A percentile compares a stretch with the other conserved stretches of the same genome.
Evolutionary conservation across 305 asterid genomes (phyloP).

Genomic region (Solanum hybrid): DNA sequence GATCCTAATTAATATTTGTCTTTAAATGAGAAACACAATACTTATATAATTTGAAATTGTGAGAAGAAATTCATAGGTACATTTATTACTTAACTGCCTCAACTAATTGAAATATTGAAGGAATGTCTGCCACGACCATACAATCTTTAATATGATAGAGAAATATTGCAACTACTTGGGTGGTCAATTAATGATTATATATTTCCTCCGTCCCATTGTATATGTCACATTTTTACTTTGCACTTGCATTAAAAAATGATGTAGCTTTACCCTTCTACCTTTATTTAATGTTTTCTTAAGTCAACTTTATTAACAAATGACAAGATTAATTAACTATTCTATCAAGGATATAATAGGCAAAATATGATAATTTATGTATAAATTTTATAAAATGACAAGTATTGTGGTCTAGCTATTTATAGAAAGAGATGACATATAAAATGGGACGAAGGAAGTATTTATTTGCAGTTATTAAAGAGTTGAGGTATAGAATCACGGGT

Average conservation of each 20-base stretch:
- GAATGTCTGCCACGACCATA: not conserved
- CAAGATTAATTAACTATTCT: too few relatives aligned
- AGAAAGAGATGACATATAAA: too few relatives aligned
- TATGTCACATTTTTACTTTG: too few relatives aligned
- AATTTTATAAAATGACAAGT: too few relatives aligned
- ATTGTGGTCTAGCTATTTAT: too few relatives aligned
- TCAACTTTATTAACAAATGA: too few relatives aligned
- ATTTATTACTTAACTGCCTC: not conserved
- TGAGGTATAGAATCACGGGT: not conserved
- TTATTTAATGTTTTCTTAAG: too few relatives aligned
- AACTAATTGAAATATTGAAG: not conserved
- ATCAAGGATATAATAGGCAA: too few relatives aligned
- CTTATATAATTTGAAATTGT: not conserved
- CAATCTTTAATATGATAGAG: not conserved
- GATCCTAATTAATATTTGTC: not conserved
- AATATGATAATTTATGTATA: too few relatives aligned
- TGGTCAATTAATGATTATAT: not conserved
- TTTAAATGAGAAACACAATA: not conserved
- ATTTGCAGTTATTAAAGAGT: not conserved
- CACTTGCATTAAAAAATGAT: too few relatives aligned
- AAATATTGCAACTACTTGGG: not conserved
- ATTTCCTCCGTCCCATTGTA: too few relatives aligned
- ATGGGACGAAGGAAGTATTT: not conserved
- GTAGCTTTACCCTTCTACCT: too few relatives aligned
- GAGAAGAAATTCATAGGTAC: not conserved